Evolutionary conservation across 129 eudicot genomes (phyloP), one percentile per base, ranked within the genome.

Genomic region (Mikania micrantha): DNA sequence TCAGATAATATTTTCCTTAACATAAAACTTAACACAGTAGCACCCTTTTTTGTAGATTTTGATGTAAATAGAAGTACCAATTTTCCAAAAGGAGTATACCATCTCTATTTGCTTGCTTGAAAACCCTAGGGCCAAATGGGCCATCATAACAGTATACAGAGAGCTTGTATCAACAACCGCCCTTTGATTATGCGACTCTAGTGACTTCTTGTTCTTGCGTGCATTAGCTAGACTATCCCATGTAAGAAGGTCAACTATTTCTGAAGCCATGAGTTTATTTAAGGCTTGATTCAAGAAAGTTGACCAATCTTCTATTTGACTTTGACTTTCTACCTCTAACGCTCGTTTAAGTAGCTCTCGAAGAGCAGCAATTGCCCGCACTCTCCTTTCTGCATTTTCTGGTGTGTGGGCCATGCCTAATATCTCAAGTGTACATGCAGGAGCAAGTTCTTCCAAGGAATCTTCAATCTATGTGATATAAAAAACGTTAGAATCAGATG

Each of bases 271-370:
- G 32, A 94, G 97, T 76, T 85, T 90, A 64, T 61, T 80, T 22
- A 94, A 80, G 53, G 97, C 95, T 78, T 87, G 95, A 78, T 78
- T 79, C 73, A 94, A 79, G 79, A 89, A 94, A 66, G 79, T 73
- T 45, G 96, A 76, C 99, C 99, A 94, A 54, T 94, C 99, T 59
- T 90, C 82, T 70, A 94, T 87, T 71, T 89, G 95, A 69, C 97
- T 82, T 19, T 88, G 68, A 62, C 77, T 67, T 78, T 87, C 97
- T 41, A 85, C 84, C 32, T 87, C 90, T 70, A 94, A 85, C 45
- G 97, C 97, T 77, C 90, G 95, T 42, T 86, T 85, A 62, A 94
- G 85, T 65, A 94, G 64, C 74, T 94, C 96, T 32, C 88, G 90
- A 73, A 94, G 77, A 39, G 99, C 93, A 70, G 97, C 92, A 82